Percentiles rank a stretch among this genome's conserved stretches.
phyloP scores from a whole-genome alignment of 306 rosid genomes.

The Malus domestica region DNA sequence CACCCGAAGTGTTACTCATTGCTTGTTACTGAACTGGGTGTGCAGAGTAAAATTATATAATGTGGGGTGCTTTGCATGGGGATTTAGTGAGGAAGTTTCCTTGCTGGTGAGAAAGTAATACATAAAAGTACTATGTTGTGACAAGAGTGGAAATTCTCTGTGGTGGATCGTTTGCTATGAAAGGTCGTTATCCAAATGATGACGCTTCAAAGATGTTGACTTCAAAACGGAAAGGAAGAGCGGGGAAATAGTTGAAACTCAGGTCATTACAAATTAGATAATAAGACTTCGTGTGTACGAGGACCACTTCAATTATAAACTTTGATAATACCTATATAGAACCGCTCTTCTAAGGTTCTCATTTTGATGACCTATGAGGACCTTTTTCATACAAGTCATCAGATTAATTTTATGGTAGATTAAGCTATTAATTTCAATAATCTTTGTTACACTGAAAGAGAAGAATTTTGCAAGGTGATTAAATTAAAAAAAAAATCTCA shows the following conservation, averaged over 20 bases:
- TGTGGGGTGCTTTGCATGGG: conserved; percentile 7
- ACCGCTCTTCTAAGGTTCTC: no score
- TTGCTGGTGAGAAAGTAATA: conserved; percentile 14
- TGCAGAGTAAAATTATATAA: not conserved
- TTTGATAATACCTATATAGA: no score
- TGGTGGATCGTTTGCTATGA: not conserved
- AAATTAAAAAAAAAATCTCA: no score
- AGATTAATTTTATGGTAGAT: no score
- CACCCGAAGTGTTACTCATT: conserved; percentile 46
- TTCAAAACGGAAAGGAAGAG: not conserved
- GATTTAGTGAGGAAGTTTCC: conserved; percentile 61
- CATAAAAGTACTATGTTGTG: not conserved
- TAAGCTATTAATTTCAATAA: no score
- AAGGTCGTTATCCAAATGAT: not conserved
- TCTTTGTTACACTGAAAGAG: no score
- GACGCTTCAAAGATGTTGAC: not conserved
- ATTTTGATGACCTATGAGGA: no score
- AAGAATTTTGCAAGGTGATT: no score
- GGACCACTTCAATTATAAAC: not conserved
- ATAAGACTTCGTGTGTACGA: not conserved
- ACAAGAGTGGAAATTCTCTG: conserved; percentile 12
- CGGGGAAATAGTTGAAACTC: not conserved
- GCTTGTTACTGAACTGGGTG: not conserved
- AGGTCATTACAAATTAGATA: not conserved
- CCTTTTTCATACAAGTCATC: no score